A percentile compares a stretch with the other conserved stretches of the same genome.
Conservation (phyloP, 192 early-diverging fungal species). For the Entomortierella beljakovae region DNA sequence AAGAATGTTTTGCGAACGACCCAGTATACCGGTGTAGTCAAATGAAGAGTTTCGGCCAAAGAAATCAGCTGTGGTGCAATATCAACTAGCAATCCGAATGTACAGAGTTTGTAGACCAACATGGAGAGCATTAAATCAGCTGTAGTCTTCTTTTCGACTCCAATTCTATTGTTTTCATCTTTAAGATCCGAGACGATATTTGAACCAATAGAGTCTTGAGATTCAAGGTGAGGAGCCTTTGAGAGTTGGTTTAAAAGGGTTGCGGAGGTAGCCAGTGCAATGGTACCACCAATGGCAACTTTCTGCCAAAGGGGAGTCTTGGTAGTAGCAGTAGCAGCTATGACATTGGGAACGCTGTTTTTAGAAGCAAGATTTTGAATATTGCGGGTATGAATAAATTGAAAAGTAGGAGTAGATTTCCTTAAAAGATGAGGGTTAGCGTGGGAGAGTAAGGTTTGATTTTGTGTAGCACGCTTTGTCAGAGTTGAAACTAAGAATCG, state of each 20-base stretch:
- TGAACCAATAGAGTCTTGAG: not conserved
- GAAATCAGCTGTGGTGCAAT: slow-evolving; percentile 67
- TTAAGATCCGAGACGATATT: slow-evolving; percentile 43
- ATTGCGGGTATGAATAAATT: slow-evolving; percentile 3
- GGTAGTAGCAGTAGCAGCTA: slow-evolving; percentile 1
- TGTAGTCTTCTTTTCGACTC: slow-evolving; percentile 62
- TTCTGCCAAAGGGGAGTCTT: slow-evolving; percentile 44
- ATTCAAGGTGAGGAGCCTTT: slow-evolving; percentile 34
- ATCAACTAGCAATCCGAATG: slow-evolving; percentile 70
- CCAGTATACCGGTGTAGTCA: slow-evolving; percentile 67
- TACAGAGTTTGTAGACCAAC: slow-evolving; percentile 79
- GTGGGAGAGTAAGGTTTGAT: slow-evolving; percentile 31
- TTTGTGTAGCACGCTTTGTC: slow-evolving; percentile 2
- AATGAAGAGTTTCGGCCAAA: slow-evolving; percentile 60
- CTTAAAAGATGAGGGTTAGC: slow-evolving; percentile 2
- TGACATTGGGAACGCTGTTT: not conserved
- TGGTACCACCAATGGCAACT: slow-evolving; percentile 44
- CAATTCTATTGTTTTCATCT: slow-evolving; percentile 55
- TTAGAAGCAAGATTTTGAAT: not conserved
- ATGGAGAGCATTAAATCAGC: slow-evolving; percentile 71
- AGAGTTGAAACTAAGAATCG: not conserved
- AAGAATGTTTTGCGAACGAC: slow-evolving; percentile 91
- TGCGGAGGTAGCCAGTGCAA: slow-evolving; percentile 43
- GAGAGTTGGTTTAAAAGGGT: slow-evolving; percentile 38
- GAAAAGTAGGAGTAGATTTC: not conserved